These are phyloP conservation scores for Populus davidiana DNA, from an alignment of 345 rosid genomes.

Conservation along the genomic window DNA sequence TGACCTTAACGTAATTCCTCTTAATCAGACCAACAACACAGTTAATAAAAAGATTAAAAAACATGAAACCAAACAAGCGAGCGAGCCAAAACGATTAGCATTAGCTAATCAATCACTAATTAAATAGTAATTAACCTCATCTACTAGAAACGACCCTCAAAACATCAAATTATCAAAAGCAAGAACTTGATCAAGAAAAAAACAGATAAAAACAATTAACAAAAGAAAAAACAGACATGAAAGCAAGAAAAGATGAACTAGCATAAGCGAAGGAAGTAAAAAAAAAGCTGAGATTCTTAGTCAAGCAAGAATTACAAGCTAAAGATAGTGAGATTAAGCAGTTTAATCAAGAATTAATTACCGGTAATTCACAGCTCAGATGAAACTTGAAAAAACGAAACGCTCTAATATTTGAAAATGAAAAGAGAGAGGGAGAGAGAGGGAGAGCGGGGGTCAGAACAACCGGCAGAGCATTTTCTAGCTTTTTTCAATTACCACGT, in stretches of 20 bases:
- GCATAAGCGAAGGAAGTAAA: not conserved
- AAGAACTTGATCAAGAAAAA: not conserved
- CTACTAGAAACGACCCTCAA: not conserved
- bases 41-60: not conserved
- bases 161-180: not conserved
- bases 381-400: not conserved
- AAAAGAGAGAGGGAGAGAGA: not conserved
- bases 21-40: not conserved
- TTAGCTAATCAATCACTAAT: not conserved
- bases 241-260: not conserved
- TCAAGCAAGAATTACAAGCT: not conserved
- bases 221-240: not conserved
- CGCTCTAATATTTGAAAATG: not conserved
- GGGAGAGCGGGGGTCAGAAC: not conserved
- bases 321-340: not conserved
- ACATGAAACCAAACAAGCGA: not conserved
- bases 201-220: not conserved
- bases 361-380: conserved; percentile 30
- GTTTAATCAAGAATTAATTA: conserved; percentile 17
- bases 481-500: conserved; percentile 26
- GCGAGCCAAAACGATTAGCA: not conserved
- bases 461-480: conserved; percentile 12
- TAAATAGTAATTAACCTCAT: not conserved
- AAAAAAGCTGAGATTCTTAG: not conserved
- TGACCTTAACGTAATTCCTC: not conserved